Percentiles rank a stretch among this genome's conserved stretches.
Conservation (phyloP, 2,329 filamentous ascomycete species). For the Aspergillus sp. region DNA sequence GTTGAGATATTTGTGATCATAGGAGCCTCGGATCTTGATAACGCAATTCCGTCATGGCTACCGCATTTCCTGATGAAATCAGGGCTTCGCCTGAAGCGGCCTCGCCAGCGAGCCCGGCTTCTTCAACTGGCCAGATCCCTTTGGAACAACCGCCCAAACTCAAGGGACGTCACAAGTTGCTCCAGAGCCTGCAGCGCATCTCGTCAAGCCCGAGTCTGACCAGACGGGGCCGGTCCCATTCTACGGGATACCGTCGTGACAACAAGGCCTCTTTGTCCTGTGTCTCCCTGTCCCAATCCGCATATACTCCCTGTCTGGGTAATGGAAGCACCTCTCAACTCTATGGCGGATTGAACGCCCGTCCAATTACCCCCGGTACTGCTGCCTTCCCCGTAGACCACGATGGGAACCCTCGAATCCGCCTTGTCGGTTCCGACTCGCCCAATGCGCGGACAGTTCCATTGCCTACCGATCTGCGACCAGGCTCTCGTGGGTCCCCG, state of each 20-base stretch:
- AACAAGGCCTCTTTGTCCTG: slow-evolving; percentile 67
- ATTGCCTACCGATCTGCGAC: slow-evolving; percentile 65
- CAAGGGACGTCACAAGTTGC: slow-evolving; percentile 68
- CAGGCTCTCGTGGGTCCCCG: slow-evolving; percentile 46
- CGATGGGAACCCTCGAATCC: slow-evolving; percentile 58
- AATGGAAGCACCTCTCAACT: slow-evolving; percentile 59
- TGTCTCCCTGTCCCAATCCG: slow-evolving; percentile 59
- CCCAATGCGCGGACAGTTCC: slow-evolving; percentile 56
- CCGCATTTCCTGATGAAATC: slow-evolving; percentile 32
- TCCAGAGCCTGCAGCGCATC: slow-evolving; percentile 77
- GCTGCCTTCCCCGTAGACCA: slow-evolving; percentile 49
- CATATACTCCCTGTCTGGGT: slow-evolving; percentile 56
- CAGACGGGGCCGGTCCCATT: slow-evolving; percentile 63
- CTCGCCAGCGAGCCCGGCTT: slow-evolving; percentile 39
- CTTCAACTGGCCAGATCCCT: slow-evolving; percentile 39
- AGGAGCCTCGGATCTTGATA: not conserved
- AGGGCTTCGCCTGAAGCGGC: slow-evolving; percentile 33
- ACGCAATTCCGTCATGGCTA: slow-evolving; percentile 31
- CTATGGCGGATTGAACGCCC: slow-evolving; percentile 59
- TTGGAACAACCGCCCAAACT: slow-evolving; percentile 56
- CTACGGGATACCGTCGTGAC: slow-evolving; percentile 66
- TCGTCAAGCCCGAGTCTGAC: slow-evolving; percentile 75
- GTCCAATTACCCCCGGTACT: slow-evolving; percentile 54
- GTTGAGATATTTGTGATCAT: not conserved
- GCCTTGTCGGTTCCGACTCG: slow-evolving; percentile 55